Evolutionary conservation across 345 rosid genomes (phyloP).

Genomic region (Chamaenerion angustifolium): DNA sequence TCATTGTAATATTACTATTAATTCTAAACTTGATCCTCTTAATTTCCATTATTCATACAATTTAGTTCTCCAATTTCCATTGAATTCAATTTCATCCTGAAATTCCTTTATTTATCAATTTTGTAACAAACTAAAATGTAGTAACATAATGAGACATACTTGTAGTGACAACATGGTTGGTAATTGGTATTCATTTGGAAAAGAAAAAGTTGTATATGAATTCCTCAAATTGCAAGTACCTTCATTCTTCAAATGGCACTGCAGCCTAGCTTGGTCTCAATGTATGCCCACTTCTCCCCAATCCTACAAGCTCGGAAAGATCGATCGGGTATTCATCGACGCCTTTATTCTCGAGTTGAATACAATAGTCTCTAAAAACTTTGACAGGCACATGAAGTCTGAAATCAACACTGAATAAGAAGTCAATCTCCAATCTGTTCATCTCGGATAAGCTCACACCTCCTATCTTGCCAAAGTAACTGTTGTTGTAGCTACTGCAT

Average conservation of each 20-base stretch:
- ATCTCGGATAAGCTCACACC: slow-evolving; percentile 36
- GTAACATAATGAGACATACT: too few species aligned
- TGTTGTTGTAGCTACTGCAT: slow-evolving; percentile 26
- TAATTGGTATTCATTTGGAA: too few species aligned
- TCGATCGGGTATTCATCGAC: not conserved
- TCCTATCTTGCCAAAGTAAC: slow-evolving; percentile 35
- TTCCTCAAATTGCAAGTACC: too few species aligned
- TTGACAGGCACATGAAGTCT: slow-evolving; percentile 21
- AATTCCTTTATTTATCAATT: too few species aligned
- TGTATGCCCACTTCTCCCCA: slow-evolving; percentile 4
- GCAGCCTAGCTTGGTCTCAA: slow-evolving; percentile 3
- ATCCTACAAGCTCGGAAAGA: slow-evolving; percentile 2
- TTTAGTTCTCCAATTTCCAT: too few species aligned
- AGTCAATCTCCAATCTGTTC: slow-evolving; percentile 29
- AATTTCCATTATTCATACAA: too few species aligned
- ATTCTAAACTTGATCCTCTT: too few species aligned
- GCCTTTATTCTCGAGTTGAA: slow-evolving; percentile 15
- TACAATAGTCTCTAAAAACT: slow-evolving; percentile 11
- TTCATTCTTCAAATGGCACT: slow-evolving; percentile 7
- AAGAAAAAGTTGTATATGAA: too few species aligned
- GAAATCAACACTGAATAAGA: slow-evolving; percentile 32
- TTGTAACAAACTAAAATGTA: too few species aligned
- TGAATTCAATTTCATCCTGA: too few species aligned
- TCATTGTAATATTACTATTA: too few species aligned
- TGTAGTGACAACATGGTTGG: too few species aligned